Evolutionary conservation across 1,284 basidiomycete species (phyloP).

Genomic region (Trichosporon coremiiforme): DNA sequence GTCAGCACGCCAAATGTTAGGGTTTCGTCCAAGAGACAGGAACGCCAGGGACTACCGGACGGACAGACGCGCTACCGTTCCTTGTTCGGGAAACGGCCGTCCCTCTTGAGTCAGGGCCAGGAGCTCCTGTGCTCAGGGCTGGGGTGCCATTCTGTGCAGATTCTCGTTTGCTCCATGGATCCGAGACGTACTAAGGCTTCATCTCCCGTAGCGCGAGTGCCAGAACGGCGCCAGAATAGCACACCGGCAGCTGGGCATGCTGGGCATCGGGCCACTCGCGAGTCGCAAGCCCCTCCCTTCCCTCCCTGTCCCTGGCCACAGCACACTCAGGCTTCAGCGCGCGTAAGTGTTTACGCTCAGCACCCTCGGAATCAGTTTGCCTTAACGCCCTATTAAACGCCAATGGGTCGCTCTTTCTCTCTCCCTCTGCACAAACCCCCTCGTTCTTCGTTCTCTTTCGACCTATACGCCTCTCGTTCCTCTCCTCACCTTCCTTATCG

Average conservation of each 20-base stretch:
- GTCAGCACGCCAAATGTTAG: background rate
- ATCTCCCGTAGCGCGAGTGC: conserved; percentile 6
- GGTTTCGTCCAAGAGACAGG: background rate
- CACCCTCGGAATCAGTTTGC: conserved; percentile 14
- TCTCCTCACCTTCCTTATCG: conserved; percentile 10
- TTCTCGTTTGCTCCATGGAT: background rate
- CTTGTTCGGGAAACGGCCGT: background rate
- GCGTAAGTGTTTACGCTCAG: conserved; percentile 10
- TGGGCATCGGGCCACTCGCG: background rate
- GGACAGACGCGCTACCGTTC: conserved; percentile 4
- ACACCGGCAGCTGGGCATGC: background rate
- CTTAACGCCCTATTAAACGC: conserved; percentile 16
- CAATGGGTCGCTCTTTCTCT: background rate
- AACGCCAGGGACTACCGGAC: conserved; percentile 15
- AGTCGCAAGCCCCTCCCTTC: background rate
- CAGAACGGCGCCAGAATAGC: conserved; percentile 1
- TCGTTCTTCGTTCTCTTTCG: conserved; percentile 9
- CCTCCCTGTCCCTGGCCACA: background rate
- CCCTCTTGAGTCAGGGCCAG: background rate
- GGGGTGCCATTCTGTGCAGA: conserved; percentile 12
- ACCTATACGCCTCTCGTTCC: background rate
- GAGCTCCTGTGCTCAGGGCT: background rate
- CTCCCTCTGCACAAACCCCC: conserved; percentile 6
- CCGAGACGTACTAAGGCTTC: background rate
- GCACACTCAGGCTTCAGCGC: background rate